Evolutionary conservation across 2,329 filamentous ascomycete genomes (phyloP).

Genomic region (Samsoniella hepiali): DNA sequence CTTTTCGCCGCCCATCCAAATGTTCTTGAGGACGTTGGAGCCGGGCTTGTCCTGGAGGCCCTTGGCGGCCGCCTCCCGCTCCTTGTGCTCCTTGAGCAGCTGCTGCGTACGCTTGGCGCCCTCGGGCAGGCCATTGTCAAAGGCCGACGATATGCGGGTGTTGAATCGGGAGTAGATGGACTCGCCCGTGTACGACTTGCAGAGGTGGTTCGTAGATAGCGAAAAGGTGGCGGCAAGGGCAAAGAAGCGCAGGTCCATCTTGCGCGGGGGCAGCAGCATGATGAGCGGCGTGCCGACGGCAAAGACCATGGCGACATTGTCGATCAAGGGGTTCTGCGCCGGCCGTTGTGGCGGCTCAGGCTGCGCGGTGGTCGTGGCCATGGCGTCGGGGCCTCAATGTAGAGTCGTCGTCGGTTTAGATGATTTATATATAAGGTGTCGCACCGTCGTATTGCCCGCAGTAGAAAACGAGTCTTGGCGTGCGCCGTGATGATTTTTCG

Average conservation of each 20-base stretch:
- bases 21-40: constrained; percentile 38
- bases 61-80: constrained; percentile 33
- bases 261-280: constrained; percentile 51
- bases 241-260: constrained; percentile 48
- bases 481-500: not conserved
- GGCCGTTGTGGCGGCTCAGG: constrained; percentile 25
- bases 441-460: not conserved
- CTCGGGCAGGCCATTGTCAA: constrained; percentile 56
- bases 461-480: not conserved
- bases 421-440: not conserved
- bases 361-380: constrained; percentile 12
- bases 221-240: constrained; percentile 50
- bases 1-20: constrained; percentile 59
- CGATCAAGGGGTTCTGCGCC: constrained; percentile 37
- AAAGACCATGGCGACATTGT: constrained; percentile 47
- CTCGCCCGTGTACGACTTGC: constrained; percentile 54
- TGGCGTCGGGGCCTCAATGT: not conserved
- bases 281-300: constrained; percentile 46
- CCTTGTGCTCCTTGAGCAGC: constrained; percentile 46
- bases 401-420: not conserved
- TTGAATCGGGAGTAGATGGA: constrained; percentile 49
- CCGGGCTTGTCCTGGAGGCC: constrained; percentile 29
- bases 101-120: constrained; percentile 46
- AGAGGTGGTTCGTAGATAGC: constrained; percentile 53
- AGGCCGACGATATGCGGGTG: constrained; percentile 41